phyloP scores from a whole-genome alignment of 768 basidiomycete genomes.

The Vararia minispora region DNA sequence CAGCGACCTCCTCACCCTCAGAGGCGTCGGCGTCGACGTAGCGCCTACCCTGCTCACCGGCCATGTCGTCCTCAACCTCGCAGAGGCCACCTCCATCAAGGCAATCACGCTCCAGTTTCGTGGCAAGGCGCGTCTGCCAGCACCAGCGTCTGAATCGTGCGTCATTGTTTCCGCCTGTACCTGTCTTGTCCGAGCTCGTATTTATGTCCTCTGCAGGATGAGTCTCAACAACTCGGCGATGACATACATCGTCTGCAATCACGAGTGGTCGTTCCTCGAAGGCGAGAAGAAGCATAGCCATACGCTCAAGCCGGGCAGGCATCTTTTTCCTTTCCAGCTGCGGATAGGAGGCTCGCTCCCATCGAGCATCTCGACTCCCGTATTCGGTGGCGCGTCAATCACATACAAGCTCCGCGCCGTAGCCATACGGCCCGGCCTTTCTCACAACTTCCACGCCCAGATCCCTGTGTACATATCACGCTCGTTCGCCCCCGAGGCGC shows the following conservation, averaged over 20 bases:
- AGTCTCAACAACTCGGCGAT: constrained; percentile 34
- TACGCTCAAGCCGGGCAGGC: constrained; percentile 92
- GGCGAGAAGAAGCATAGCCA: constrained; percentile 68
- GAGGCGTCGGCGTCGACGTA: constrained; percentile 74
- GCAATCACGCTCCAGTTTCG: constrained; percentile 77
- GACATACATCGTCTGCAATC: constrained; percentile 59
- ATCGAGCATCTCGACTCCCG: constrained; percentile 51
- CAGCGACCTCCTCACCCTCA: constrained; percentile 55
- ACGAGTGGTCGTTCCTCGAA: constrained; percentile 91
- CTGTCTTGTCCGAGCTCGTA: constrained; percentile 5
- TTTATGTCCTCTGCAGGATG: constrained; percentile 21
- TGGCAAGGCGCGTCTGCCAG: constrained; percentile 71
- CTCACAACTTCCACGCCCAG: constrained; percentile 51
- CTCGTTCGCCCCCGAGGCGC: constrained; percentile 66
- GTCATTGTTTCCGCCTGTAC: constrained; percentile 18
- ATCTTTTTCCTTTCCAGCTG: constrained; percentile 87
- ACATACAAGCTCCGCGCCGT: constrained; percentile 85
- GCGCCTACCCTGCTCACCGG: constrained; percentile 78
- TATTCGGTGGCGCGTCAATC: constrained; percentile 51
- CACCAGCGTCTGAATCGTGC: constrained; percentile 45
- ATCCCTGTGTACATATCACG: constrained; percentile 59
- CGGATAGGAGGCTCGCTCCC: constrained; percentile 80
- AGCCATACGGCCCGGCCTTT: constrained; percentile 68
- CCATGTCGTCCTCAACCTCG: constrained; percentile 66
- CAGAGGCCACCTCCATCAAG: constrained; percentile 74